Conservation (phyloP, 2,329 filamentous ascomycete genomes). For the Sphaerulina populicola region DNA sequence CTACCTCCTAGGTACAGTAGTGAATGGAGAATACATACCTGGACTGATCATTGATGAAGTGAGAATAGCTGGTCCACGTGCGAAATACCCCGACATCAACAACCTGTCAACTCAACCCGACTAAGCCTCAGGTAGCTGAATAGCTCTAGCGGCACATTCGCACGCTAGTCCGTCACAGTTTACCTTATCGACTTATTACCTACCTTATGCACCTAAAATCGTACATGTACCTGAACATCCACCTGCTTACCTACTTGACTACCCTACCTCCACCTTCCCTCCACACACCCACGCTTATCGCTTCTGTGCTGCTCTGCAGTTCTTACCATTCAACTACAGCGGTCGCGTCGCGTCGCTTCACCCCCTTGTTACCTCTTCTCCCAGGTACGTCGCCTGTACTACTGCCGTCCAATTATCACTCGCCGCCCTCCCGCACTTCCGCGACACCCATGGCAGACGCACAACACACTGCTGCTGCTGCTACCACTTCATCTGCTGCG, state of each 20-base stretch:
- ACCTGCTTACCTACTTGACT: neutral
- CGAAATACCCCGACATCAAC: too few species aligned
- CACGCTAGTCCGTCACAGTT: too few species aligned
- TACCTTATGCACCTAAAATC: too few species aligned
- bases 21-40: too few species aligned
- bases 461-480: neutral
- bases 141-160: too few species aligned
- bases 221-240: neutral
- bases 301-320: neutral
- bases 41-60: too few species aligned
- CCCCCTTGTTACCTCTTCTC: neutral
- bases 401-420: neutral
- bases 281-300: neutral
- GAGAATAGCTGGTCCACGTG: too few species aligned
- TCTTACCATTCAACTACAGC: neutral
- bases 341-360: too few species aligned
- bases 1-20: too few species aligned
- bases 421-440: neutral
- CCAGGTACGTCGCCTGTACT: conserved; percentile 1
- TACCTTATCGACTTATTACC: too few species aligned
- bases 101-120: too few species aligned
- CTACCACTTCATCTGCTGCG: neutral
- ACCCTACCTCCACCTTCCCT: neutral
- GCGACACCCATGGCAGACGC: conserved; percentile 1
- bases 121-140: too few species aligned